These are phyloP conservation scores for Colletotrichum sp. DNA, from an alignment of 2,329 filamentous ascomycete species.

Conservation along the genomic window DNA sequence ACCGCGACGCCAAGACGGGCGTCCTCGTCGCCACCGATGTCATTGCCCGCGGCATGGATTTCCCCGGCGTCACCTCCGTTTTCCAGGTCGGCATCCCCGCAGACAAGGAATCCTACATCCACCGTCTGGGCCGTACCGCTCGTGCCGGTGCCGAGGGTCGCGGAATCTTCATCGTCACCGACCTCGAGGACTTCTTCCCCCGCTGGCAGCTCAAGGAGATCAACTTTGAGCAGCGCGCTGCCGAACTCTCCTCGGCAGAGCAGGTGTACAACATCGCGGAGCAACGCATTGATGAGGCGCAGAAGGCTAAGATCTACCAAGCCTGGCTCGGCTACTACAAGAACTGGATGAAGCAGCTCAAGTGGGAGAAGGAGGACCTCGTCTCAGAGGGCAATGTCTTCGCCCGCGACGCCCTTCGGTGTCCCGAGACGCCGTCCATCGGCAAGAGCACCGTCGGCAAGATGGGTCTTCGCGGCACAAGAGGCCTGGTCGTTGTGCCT, in stretches of 20 bases:
- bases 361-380: conserved; percentile 47
- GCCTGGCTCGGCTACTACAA: conserved; percentile 65
- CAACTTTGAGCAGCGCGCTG: conserved; percentile 49
- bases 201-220: conserved; percentile 58
- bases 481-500: conserved; percentile 51
- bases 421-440: conserved; percentile 51
- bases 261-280: conserved; percentile 44
- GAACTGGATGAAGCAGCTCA: conserved; percentile 48
- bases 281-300: conserved; percentile 45
- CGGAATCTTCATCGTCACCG: conserved; percentile 63
- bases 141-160: conserved; percentile 69
- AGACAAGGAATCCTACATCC: conserved; percentile 69
- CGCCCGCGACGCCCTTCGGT: conserved; percentile 51
- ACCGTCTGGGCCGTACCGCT: conserved; percentile 70
- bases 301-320: conserved; percentile 56
- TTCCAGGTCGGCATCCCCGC: conserved; percentile 66
- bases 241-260: conserved; percentile 46
- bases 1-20: conserved; percentile 54
- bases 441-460: conserved; percentile 54
- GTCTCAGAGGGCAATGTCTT: conserved; percentile 57
- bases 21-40: conserved; percentile 75
- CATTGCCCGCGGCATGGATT: conserved; percentile 75
- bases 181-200: conserved; percentile 56
- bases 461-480: conserved; percentile 61
- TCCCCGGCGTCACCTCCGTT: conserved; percentile 71